Evolutionary conservation across 352 stramenopile species (phyloP).

Genomic region (Globisporangium irregulare): DNA sequence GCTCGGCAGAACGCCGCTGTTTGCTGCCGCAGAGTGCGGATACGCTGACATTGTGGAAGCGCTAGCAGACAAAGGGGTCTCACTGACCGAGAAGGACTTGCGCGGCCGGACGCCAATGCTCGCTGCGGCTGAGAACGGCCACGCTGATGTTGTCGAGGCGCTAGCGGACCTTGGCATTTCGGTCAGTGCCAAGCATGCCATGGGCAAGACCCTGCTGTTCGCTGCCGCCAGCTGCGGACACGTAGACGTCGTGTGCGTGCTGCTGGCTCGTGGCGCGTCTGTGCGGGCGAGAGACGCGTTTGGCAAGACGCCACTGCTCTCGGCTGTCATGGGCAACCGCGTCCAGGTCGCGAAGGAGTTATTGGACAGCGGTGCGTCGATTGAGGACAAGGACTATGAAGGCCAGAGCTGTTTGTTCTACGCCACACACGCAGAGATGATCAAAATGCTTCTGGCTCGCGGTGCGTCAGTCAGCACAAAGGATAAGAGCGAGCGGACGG

Average conservation of each 20-base stretch:
- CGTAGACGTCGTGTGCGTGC: conserved; percentile 10
- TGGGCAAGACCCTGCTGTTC: conserved; percentile 19
- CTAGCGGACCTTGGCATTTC: conserved; percentile 7
- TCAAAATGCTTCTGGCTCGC: conserved; percentile 9
- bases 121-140: conserved; percentile 15
- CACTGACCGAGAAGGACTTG: conserved; percentile 11
- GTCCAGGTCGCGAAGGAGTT: conserved; percentile 1
- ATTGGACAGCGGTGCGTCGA: conserved; percentile 6
- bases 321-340: conserved; percentile 16
- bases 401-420: conserved; percentile 18
- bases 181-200: conserved; percentile 10
- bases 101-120: conserved; percentile 16
- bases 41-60: conserved; percentile 11
- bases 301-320: conserved; percentile 18
- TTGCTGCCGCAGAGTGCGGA: conserved; percentile 13
- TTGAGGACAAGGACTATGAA: conserved; percentile 10
- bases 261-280: conserved; percentile 6
- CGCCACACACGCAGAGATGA: conserved; percentile 7
- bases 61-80: conserved; percentile 9
- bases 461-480: conserved; percentile 1
- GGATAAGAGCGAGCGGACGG: conserved; percentile 13
- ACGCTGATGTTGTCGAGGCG: conserved; percentile 11
- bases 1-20: conserved; percentile 12
- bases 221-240: conserved; percentile 17
- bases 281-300: conserved; percentile 15